Evolutionary conservation across 208 protist species (phyloP), one percentile per base, ranked within the genome.

Genomic region (Leishmania aethiopica): DNA sequence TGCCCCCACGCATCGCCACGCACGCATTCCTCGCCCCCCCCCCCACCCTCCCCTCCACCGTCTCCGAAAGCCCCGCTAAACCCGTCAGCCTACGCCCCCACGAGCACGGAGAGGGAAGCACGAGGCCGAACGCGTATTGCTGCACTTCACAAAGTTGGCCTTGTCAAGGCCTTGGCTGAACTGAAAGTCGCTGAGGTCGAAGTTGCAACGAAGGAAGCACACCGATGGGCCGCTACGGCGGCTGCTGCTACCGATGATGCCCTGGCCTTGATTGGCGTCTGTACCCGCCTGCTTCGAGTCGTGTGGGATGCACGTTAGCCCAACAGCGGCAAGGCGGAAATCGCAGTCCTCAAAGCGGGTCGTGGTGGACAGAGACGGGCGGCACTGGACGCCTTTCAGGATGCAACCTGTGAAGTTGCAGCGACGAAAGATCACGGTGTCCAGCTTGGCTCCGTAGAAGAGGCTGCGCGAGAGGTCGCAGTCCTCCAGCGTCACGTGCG

Each of bases 161-260:
- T 80, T 57, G 59, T 62, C 81, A 22, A 93, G 55, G 11, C 77
- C 77, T 69, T 80, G 75, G 81, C 89, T 89, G 62, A 86, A 88
- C 35, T 90, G 84, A 78, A 96, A 96, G 67, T 90, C 88, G 42
- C 79, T 70, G 72, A 96, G 74, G 77, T 96, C 93, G 77, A 96
- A 93, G 79, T 94, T 88, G 75, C 93, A 94, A 1, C 75, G 51
- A 13, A 90, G 55, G 82, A 95, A 95, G 8, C 82, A 32, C 37
- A 95, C 78, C 10, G 35, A 75, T 67, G 77, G 59, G 45, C 15
- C 60, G 40, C 49, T 17, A 22, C 51, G 66, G 42, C 22, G 28
- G 40, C 49, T 45, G 35, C 40, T 32, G 62, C 62, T 45, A 1
- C 25, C 3, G 25, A 53, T 51, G 25, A 32, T 47, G 49, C 45